A percentile compares a stretch with the other conserved stretches of the same genome.
These are phyloP conservation scores for Phytophthora meadii DNA, from an alignment of 352 stramenopile genomes.

Conservation along the genomic window DNA sequence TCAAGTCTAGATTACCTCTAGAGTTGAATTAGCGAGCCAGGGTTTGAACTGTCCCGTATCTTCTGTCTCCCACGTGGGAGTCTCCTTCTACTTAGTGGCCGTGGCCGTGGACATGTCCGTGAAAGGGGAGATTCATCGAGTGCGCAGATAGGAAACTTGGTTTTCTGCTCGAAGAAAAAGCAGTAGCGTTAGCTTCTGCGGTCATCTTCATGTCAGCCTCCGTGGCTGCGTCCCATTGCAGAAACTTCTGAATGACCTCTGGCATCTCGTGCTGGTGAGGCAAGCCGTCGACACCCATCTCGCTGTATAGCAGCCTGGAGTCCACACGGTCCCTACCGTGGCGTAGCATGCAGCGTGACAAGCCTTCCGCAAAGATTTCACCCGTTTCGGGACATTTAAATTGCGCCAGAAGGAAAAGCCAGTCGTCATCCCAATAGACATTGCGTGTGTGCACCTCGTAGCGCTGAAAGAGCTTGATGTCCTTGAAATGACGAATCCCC, in stretches of 20 bases:
- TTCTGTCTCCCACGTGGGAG: conserved; percentile 4
- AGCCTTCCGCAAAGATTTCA: conserved; percentile 66
- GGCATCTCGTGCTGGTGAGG: conserved; percentile 55
- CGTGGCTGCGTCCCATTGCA: conserved; percentile 62
- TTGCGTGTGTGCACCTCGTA: conserved; percentile 77
- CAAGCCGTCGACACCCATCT: conserved; percentile 59
- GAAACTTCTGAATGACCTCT: conserved; percentile 53
- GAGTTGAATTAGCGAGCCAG: neutral
- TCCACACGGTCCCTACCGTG: conserved; percentile 59
- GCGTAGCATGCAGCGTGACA: conserved; percentile 69
- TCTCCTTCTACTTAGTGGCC: conserved; percentile 13
- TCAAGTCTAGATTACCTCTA: neutral
- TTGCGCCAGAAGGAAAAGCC: conserved; percentile 71
- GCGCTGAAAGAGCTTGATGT: conserved; percentile 57
- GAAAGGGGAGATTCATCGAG: conserved; percentile 77
- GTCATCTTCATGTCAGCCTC: conserved; percentile 67
- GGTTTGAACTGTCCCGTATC: neutral
- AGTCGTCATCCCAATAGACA: conserved; percentile 77
- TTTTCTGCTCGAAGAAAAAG: conserved; percentile 35
- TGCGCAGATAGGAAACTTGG: conserved; percentile 53
- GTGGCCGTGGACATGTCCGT: conserved; percentile 21
- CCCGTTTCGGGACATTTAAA: conserved; percentile 74
- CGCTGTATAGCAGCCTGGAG: conserved; percentile 56
- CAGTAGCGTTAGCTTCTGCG: conserved; percentile 39
- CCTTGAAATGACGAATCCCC: conserved; percentile 64